These are phyloP conservation scores for Epichloe scottii DNA, from an alignment of 2,329 filamentous ascomycete genomes.

Conservation along the genomic window DNA sequence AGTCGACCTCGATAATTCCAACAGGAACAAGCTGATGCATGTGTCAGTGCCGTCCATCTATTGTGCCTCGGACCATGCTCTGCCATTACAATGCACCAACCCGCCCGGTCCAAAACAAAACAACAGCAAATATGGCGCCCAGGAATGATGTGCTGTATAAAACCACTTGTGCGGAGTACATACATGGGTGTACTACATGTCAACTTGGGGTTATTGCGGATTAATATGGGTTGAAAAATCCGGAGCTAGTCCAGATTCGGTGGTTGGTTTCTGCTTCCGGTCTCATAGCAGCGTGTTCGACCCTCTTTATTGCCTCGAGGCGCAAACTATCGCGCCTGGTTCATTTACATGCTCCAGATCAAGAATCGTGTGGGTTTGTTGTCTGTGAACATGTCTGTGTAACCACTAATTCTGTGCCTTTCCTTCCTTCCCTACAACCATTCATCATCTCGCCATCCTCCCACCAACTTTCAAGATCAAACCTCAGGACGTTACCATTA, in stretches of 20 bases:
- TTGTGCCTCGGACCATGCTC: not conserved
- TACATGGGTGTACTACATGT: no score
- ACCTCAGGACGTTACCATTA: not conserved
- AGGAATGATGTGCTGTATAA: not conserved
- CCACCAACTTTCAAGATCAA: not conserved
- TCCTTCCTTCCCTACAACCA: not conserved
- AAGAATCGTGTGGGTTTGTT: not conserved
- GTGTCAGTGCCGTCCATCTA: not conserved
- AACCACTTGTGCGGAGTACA: no score
- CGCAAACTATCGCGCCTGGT: not conserved
- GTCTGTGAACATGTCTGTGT: not conserved
- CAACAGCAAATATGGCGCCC: not conserved
- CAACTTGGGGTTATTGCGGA: no score
- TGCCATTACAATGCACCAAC: no score
- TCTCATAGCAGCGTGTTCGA: not conserved
- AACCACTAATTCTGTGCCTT: not conserved
- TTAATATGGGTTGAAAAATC: no score
- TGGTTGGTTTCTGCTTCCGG: not conserved
- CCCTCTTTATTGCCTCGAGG: not conserved
- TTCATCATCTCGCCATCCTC: not conserved
- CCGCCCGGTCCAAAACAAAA: not conserved
- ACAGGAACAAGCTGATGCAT: not conserved
- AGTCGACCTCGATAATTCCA: not conserved
- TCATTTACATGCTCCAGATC: not conserved
- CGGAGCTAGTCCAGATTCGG: not conserved